Evolutionary conservation across 2,329 filamentous ascomycete species (phyloP), one percentile per base, ranked within the genome.

Genomic region (Fusarium sp.): DNA sequence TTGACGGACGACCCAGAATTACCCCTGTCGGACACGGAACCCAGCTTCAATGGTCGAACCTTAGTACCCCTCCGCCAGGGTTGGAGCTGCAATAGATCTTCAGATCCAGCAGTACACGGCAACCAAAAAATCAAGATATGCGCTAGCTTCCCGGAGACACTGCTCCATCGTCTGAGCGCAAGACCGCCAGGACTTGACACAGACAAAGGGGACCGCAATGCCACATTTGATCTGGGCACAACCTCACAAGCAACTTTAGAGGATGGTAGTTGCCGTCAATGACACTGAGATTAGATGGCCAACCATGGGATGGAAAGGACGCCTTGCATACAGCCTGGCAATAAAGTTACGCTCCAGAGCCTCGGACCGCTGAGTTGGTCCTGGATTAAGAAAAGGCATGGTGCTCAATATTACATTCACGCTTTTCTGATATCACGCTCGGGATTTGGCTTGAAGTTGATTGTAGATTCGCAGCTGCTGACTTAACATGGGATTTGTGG

Each of bases 41-140:
- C 47, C 54, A 30, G 41, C 45, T 40, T 41, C 13, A 30, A 64
- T 56, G 18, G 50, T 60, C 55, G 43, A 70, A 56, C 59, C 47
- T 64, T 66, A 12, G 49, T 46, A 54, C 68, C 63, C 68, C 63
- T 71, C 68, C 54, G 55, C 48, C 47, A 41, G 43, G 53, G 54
- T 55, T 55, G 49, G 40, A 65, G 30, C 55, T 68, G 51, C 63
- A 70, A 68, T 68, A 51, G 63, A 70, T 68, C 68, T 65, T 42
- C 34, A 70, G 68, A 71, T 70, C 59, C 68, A 65, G 68, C 68
- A 71, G 63, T 47, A 55, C 45, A 55, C 32, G 56, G 66, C 51
- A 70, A 53, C 67, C 49, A 64, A 32, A 50, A 27, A 28, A 32
- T 23, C 53, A 61, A 43, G 34, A 41, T 51, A 53, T 23, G 34